Conservation (phyloP, 257 asterid species). For the Striga asiatica region DNA sequence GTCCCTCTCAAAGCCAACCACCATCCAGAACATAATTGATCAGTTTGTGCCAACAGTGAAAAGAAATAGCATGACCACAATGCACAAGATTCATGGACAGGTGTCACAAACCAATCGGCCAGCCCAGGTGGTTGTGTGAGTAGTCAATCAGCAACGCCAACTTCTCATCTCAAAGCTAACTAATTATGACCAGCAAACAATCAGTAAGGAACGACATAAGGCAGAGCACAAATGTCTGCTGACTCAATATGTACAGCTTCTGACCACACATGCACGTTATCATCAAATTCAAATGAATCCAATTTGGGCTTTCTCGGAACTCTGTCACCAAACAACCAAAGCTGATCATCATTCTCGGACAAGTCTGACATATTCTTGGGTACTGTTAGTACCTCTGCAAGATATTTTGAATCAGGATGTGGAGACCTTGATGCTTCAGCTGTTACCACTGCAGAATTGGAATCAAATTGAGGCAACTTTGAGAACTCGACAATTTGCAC, state of each 20-base stretch:
- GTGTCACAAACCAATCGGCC: no score
- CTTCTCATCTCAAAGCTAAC: slow-evolving; percentile 3
- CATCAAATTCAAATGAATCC: slow-evolving; percentile 13
- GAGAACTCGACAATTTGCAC: slow-evolving; percentile 25
- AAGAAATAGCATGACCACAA: background rate
- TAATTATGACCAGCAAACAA: background rate
- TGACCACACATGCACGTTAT: slow-evolving; percentile 47
- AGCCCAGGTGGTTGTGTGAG: background rate
- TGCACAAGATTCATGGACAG: background rate
- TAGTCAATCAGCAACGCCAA: background rate
- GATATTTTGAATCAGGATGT: slow-evolving; percentile 60
- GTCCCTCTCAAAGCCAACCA: background rate
- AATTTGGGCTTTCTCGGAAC: slow-evolving; percentile 16
- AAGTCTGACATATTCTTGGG: slow-evolving; percentile 37
- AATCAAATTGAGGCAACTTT: slow-evolving; percentile 16
- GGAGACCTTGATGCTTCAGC: slow-evolving; percentile 43
- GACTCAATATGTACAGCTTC: slow-evolving; percentile 48
- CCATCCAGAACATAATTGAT: background rate
- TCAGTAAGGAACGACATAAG: slow-evolving; percentile 78
- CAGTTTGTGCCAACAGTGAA: background rate
- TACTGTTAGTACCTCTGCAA: slow-evolving; percentile 36
- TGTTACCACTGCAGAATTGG: slow-evolving; percentile 4
- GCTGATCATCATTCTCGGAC: slow-evolving; percentile 43
- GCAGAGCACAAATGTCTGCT: slow-evolving; percentile 55
- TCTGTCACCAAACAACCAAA: slow-evolving; percentile 44